phyloP scores from a whole-genome alignment of 1,284 basidiomycete species.

The Puccinia coronata region DNA sequence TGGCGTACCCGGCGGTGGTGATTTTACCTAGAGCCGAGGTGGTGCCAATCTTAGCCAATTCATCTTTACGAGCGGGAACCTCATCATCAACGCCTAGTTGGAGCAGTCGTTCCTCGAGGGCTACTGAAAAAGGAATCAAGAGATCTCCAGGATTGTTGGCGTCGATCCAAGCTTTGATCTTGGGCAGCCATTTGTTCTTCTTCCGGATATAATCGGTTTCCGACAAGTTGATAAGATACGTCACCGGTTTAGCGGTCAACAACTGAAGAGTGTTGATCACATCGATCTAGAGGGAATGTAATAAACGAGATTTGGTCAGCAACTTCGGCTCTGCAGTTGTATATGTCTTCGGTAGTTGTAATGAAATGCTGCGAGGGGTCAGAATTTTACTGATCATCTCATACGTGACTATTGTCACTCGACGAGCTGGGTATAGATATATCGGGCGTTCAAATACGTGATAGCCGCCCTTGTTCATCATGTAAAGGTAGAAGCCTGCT shows the following conservation, averaged over 20 bases:
- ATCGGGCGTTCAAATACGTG: constrained; percentile 64
- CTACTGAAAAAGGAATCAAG: constrained; percentile 95
- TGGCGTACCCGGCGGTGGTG: constrained; percentile 83
- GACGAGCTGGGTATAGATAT: constrained; percentile 67
- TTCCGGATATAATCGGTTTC: constrained; percentile 94
- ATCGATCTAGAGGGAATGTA: constrained; percentile 70
- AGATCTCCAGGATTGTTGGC: constrained; percentile 92
- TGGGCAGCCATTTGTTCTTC: constrained; percentile 99
- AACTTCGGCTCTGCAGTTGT: not conserved
- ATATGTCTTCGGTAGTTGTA: not conserved
- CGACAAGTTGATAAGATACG: constrained; percentile 95
- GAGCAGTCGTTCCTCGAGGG: constrained; percentile 87
- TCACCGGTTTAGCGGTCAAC: constrained; percentile 95
- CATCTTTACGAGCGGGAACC: constrained; percentile 66
- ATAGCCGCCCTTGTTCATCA: constrained; percentile 75
- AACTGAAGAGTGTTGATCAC: constrained; percentile 89
- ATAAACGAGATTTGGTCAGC: not conserved
- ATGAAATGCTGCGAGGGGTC: not conserved
- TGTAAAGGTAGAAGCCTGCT: constrained; percentile 51
- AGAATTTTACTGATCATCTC: constrained; percentile 50
- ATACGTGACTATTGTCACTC: constrained; percentile 68
- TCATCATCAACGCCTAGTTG: constrained; percentile 60
- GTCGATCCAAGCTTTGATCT: constrained; percentile 99
- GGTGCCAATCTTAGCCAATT: constrained; percentile 73
- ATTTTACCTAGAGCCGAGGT: constrained; percentile 80